Percentiles rank a stretch among this genome's conserved stretches.
phyloP scores from a whole-genome alignment of 768 basidiomycete genomes.

The Crassisporium funariophilum region DNA sequence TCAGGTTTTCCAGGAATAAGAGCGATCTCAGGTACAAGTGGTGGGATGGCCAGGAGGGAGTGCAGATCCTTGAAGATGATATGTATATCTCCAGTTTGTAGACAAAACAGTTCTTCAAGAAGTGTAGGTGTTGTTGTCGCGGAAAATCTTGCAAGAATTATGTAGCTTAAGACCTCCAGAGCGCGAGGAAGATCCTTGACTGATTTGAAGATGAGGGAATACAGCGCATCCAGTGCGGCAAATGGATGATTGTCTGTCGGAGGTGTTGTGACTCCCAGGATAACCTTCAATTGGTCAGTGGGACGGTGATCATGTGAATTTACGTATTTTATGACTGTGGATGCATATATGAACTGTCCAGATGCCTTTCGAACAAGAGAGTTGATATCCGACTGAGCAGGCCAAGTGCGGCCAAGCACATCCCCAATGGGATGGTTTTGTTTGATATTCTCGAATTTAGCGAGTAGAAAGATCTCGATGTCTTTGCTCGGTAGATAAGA shows the following conservation, averaged over 20 bases:
- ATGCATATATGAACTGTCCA: slow-evolving; percentile 17
- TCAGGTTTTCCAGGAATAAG: not conserved
- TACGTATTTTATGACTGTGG: slow-evolving; percentile 18
- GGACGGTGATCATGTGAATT: slow-evolving; percentile 9
- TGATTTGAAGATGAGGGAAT: slow-evolving; percentile 16
- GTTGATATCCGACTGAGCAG: slow-evolving; percentile 1
- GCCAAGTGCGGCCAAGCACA: slow-evolving; percentile 10
- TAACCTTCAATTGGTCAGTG: slow-evolving; percentile 3
- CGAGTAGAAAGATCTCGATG: slow-evolving; percentile 12
- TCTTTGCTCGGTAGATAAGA: slow-evolving; percentile 10
- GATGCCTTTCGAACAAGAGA: slow-evolving; percentile 12
- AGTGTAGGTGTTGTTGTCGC: not conserved
- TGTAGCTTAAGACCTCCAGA: slow-evolving; percentile 6
- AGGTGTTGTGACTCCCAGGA: slow-evolving; percentile 4
- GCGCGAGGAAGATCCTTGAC: slow-evolving; percentile 10
- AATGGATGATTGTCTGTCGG: slow-evolving; percentile 12
- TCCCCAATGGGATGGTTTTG: slow-evolving; percentile 8
- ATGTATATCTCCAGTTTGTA: slow-evolving; percentile 11
- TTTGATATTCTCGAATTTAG: slow-evolving; percentile 11
- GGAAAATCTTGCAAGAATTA: slow-evolving; percentile 1
- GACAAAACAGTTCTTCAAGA: slow-evolving; percentile 12
- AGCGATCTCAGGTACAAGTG: too few species aligned
- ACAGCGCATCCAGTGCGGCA: slow-evolving; percentile 19
- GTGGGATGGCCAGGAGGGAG: slow-evolving; percentile 10
- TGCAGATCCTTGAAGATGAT: slow-evolving; percentile 15